Percentiles rank a stretch among this genome's conserved stretches.
phyloP scores from a whole-genome alignment of 345 rosid genomes.

The Brassica rapa region DNA sequence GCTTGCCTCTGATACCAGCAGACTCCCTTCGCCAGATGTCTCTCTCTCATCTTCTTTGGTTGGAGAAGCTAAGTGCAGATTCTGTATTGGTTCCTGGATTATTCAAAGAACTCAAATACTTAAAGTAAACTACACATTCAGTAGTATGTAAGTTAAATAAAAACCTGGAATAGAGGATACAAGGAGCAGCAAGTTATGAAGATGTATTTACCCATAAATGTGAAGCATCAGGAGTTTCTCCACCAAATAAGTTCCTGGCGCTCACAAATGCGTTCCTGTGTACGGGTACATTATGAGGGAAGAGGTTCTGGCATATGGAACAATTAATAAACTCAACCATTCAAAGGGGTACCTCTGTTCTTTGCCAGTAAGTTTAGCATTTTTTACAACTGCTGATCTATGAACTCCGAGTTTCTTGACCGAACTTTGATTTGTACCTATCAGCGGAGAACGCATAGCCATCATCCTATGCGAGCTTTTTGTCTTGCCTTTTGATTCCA shows the following conservation, averaged over 20 bases:
- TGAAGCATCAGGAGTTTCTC: conserved; percentile 44
- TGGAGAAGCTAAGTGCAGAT: conserved; percentile 32
- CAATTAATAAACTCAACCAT: neutral
- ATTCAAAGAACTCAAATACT: conserved; percentile 7
- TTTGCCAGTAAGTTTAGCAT: conserved; percentile 30
- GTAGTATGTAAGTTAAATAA: neutral
- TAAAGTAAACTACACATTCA: neutral
- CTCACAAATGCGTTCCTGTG: conserved; percentile 52
- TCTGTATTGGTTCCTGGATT: conserved; percentile 43
- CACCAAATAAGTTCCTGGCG: conserved; percentile 48
- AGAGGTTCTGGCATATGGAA: neutral
- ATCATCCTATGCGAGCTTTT: conserved; percentile 55
- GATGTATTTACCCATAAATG: conserved; percentile 44
- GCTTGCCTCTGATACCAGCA: conserved; percentile 25
- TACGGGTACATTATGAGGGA: conserved; percentile 2
- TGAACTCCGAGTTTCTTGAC: conserved; percentile 46
- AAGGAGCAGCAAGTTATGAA: too few relatives aligned
- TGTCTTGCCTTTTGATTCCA: conserved; percentile 86
- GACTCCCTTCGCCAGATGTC: conserved; percentile 17
- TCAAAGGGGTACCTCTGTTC: conserved; percentile 48
- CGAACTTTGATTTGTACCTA: conserved; percentile 44
- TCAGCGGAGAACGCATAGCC: conserved; percentile 50
- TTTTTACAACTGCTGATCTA: conserved; percentile 50
- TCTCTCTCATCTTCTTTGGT: conserved; percentile 30
- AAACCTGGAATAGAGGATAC: too few relatives aligned